A percentile compares a stretch with the other conserved stretches of the same genome.
These are phyloP conservation scores for Rhodotorula sp. DNA, from an alignment of 1,284 basidiomycete species.

Conservation along the genomic window DNA sequence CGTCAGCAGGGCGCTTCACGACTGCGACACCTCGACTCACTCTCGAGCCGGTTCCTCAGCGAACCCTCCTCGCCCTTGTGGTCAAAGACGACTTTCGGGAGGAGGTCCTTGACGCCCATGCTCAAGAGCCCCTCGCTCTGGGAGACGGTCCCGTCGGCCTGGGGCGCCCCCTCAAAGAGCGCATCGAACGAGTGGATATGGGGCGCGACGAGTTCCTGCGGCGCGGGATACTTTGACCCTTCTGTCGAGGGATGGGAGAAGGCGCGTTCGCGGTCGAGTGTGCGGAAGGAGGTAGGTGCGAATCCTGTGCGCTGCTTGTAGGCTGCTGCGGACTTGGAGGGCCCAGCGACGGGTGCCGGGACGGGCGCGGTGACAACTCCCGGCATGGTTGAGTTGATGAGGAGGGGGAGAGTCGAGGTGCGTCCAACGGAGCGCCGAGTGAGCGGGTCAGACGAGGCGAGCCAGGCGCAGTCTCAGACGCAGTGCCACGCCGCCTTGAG, in stretches of 20 bases:
- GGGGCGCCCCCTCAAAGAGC: constrained; percentile 70
- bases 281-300: constrained; percentile 61
- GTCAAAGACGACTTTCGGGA: constrained; percentile 89
- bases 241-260: constrained; percentile 75
- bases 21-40: constrained; percentile 26
- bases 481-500: no score
- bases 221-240: constrained; percentile 70
- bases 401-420: neutral
- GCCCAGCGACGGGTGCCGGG: constrained; percentile 24
- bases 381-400: constrained; percentile 18
- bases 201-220: constrained; percentile 90
- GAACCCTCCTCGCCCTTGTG: constrained; percentile 50
- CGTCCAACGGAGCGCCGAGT: no score
- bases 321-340: constrained; percentile 21
- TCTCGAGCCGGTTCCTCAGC: constrained; percentile 50
- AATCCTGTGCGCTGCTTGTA: constrained; percentile 24
- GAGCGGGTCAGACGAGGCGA: no score
- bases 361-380: constrained; percentile 10
- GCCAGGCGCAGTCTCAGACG: no score
- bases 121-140: constrained; percentile 70
- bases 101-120: constrained; percentile 77
- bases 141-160: constrained; percentile 56
- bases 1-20: neutral
- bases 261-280: constrained; percentile 73
- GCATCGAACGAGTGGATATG: constrained; percentile 97